Percentiles rank a stretch among this genome's conserved stretches.
Evolutionary conservation across 352 stramenopile genomes (phyloP).

Genomic region (Globisporangium cylindrosporum): DNA sequence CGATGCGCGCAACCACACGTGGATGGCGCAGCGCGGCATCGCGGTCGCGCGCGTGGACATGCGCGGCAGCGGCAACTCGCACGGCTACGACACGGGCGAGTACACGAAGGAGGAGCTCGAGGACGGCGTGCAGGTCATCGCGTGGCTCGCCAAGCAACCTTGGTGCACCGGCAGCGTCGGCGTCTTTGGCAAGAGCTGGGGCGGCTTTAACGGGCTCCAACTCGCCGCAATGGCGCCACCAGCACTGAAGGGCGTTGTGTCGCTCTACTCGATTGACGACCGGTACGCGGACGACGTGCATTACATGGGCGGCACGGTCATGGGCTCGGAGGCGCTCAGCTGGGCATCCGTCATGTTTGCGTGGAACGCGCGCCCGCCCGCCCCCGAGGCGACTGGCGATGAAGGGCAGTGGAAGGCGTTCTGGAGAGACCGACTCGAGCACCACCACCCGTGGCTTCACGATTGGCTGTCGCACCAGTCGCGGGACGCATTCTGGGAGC

Average conservation of each 20-base stretch:
- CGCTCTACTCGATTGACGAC: slow-evolving; percentile 57
- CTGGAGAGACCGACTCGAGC: slow-evolving; percentile 36
- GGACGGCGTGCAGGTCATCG: slow-evolving; percentile 45
- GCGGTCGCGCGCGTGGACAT: slow-evolving; percentile 50
- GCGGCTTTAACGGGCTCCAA: slow-evolving; percentile 50
- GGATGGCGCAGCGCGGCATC: slow-evolving; percentile 42
- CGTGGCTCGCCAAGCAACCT: slow-evolving; percentile 38
- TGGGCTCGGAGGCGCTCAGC: slow-evolving; percentile 48
- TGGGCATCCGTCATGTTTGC: slow-evolving; percentile 52
- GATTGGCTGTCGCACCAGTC: slow-evolving; percentile 45
- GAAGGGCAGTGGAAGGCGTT: slow-evolving; percentile 27
- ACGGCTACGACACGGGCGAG: slow-evolving; percentile 39
- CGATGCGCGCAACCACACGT: slow-evolving; percentile 42
- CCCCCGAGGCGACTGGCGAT: slow-evolving; percentile 30
- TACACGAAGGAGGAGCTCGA: slow-evolving; percentile 44
- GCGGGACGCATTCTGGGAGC: slow-evolving; percentile 44
- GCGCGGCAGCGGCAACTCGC: slow-evolving; percentile 42
- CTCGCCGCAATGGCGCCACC: slow-evolving; percentile 36
- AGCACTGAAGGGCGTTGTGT: slow-evolving; percentile 41
- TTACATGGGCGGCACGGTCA: slow-evolving; percentile 40
- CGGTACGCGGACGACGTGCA: slow-evolving; percentile 51
- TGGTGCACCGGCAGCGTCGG: slow-evolving; percentile 41
- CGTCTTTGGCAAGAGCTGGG: slow-evolving; percentile 55
- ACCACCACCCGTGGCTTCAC: slow-evolving; percentile 43
- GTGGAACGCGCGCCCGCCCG: slow-evolving; percentile 39